Base-by-base conservation (phyloP, 2,329 filamentous ascomycete genomes). In the Magnaporthiopsis rhizophila region DNA sequence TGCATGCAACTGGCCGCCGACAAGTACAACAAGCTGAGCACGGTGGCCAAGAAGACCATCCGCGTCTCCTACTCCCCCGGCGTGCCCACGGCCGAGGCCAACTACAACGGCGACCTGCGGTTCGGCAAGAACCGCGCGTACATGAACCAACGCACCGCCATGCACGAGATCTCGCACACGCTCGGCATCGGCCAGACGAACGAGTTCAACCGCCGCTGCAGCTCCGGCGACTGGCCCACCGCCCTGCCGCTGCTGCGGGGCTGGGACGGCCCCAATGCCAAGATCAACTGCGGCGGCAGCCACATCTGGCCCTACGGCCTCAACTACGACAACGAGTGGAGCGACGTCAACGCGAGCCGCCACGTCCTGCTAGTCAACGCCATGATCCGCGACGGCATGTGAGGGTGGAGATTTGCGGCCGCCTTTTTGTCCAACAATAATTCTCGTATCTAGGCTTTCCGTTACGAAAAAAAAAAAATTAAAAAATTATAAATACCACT, bases 161-260 rank as follows among this genome's bases (percentile, higher is more conserved):
- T 81, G 69, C 79, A 81, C 68, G 79, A 81, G 71, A 80, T 80
- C 58, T 67, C 78, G 2, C 79, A 81, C 69, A 81, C 79, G 0
- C 74, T 81, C 6, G 79, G 79, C 3, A 72, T 81, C n/a, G 79
- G 79, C 0, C 76, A 78, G 71, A 79, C 78, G 4, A 67, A 69
- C 9, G 74, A 73, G 11, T 81, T 80, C 66, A 68, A 78, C 65
- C 62, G 65, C 15, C 68, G 69, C 45, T 81, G 79, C 68, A 72
- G 73, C 0, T 72, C 76, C 1, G 72, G 74, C 66, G 69, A 79
- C 68, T 81, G 79, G 79, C 71, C 77, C 2, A 72, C 69, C 8
- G 79, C 79, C 1, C 70, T 71, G 56, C 67, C 71, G 13, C 72
- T 81, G n/a, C 72, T 81, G 38, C 71, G 66, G 64, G 72, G 74